Conservation (phyloP, 257 asterid species). For the Nicotiana knightiana region DNA sequence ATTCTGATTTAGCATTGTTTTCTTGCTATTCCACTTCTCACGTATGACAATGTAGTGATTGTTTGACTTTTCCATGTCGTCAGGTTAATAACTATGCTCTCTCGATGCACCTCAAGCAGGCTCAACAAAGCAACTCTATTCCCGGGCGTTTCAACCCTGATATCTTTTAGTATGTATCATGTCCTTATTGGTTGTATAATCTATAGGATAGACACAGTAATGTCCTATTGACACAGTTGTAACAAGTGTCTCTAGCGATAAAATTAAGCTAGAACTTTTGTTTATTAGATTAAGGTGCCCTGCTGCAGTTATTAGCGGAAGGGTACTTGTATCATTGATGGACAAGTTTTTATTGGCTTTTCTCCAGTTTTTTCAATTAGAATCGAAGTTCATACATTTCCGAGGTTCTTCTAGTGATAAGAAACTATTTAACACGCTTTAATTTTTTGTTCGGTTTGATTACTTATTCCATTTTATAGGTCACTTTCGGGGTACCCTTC, state of each 20-base stretch:
- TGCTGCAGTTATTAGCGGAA: background rate
- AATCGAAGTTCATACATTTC: background rate
- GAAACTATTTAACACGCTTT: background rate
- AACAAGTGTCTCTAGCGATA: background rate
- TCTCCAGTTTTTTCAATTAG: background rate
- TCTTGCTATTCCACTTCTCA: background rate
- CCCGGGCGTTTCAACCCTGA: conserved; percentile 84
- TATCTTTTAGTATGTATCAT: conserved; percentile 40
- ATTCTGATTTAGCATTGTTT: background rate
- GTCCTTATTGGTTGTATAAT: background rate
- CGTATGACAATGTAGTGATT: background rate
- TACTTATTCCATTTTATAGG: background rate
- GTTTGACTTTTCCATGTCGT: background rate
- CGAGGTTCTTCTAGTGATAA: background rate
- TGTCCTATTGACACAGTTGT: background rate
- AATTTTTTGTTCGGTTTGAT: background rate
- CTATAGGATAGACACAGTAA: background rate
- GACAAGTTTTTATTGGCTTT: background rate
- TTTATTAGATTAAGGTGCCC: background rate
- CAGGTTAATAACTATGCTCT: conserved; percentile 74
- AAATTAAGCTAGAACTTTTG: background rate
- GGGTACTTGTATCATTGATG: background rate
- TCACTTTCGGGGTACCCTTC: no score
- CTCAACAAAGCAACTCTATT: conserved; percentile 61
- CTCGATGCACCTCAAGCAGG: conserved; percentile 84